phyloP scores from a whole-genome alignment of 179 eudicot genomes.

The Drosera spatulata region DNA sequence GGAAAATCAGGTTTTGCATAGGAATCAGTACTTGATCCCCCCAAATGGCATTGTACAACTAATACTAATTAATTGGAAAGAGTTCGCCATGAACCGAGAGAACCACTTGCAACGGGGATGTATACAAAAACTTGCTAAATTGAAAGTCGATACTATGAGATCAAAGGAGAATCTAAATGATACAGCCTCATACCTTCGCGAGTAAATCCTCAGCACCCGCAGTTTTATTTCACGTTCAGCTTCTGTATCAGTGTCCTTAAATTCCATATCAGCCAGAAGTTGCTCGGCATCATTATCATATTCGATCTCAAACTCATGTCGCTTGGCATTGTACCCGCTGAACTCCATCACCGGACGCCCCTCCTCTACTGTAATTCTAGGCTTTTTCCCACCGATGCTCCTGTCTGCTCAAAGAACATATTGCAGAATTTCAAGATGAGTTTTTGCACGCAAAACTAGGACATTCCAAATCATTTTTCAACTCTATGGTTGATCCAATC shows the following conservation, averaged over 20 bases:
- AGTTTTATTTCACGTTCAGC: constrained; percentile 85
- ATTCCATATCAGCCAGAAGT: constrained; percentile 93
- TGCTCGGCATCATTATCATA: constrained; percentile 99
- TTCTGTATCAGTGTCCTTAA: constrained; percentile 84
- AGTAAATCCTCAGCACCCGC: constrained; percentile 70
- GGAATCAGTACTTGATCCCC: no score
- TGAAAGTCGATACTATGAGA: no score
- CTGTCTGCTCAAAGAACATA: constrained; percentile 45
- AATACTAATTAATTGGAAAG: no score
- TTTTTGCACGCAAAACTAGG: not conserved
- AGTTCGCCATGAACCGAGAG: no score
- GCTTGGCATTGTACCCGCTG: constrained; percentile 83
- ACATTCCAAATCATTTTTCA: not conserved
- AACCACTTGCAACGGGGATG: no score
- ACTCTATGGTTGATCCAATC: no score
- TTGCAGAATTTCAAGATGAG: no score
- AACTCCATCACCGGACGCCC: constrained; percentile 58
- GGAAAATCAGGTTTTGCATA: no score
- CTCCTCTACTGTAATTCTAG: constrained; percentile 59
- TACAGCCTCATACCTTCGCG: constrained; percentile 32
- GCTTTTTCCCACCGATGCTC: constrained; percentile 92
- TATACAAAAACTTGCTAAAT: no score
- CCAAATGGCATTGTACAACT: no score
- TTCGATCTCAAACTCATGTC: constrained; percentile 91
- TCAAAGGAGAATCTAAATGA: no score